Evolutionary conservation across 495 filamentous ascomycete genomes (phyloP).

Genomic region (Entonaema liquescens): DNA sequence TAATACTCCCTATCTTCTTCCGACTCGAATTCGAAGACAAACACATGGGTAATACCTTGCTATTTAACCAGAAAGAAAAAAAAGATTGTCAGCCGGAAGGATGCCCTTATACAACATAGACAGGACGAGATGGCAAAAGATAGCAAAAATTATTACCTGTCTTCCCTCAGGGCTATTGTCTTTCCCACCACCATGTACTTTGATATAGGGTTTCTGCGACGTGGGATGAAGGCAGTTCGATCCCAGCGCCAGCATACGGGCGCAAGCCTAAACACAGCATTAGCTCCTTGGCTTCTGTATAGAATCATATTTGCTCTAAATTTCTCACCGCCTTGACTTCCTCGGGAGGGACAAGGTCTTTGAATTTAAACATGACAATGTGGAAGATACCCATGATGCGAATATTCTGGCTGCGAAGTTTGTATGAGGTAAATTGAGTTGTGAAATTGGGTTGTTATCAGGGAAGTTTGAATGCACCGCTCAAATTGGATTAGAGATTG

Average conservation of each 20-base stretch:
- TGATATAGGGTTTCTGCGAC: slow-evolving; percentile 63
- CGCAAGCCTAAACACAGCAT: slow-evolving; percentile 37
- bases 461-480: background rate
- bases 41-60: slow-evolving; percentile 66
- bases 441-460: background rate
- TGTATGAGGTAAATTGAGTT: background rate
- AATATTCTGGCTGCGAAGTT: background rate
- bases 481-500: background rate
- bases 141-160: background rate
- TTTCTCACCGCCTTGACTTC: background rate
- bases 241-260: slow-evolving; percentile 44
- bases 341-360: background rate
- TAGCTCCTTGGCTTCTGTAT: background rate
- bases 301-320: background rate
- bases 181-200: background rate
- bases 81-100: background rate
- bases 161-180: background rate
- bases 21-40: slow-evolving; percentile 68
- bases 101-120: background rate
- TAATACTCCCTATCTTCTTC: slow-evolving; percentile 67
- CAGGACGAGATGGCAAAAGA: background rate
- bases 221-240: slow-evolving; percentile 60
- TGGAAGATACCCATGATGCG: background rate
- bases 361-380: background rate
- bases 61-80: slow-evolving; percentile 46